A percentile compares a stretch with the other conserved stretches of the same genome.
These are phyloP conservation scores for Puccinia brachypodii DNA, from an alignment of 1,284 basidiomycete species.

Conservation along the genomic window DNA sequence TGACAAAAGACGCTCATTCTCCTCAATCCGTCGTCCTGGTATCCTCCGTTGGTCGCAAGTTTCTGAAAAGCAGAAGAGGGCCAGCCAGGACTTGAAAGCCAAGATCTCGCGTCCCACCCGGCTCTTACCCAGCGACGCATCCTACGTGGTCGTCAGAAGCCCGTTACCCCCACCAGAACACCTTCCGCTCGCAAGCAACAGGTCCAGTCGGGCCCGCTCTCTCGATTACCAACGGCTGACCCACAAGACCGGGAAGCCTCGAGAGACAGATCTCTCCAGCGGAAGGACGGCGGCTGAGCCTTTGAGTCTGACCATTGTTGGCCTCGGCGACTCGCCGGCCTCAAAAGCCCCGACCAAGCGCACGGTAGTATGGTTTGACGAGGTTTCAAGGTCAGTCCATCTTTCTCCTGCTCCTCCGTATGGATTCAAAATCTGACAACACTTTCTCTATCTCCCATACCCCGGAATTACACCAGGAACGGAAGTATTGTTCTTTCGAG, in stretches of 20 bases:
- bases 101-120: conserved; percentile 3
- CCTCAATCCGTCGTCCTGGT: background rate
- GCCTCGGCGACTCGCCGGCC: background rate
- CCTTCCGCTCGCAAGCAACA: background rate
- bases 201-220: background rate
- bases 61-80: background rate
- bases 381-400: background rate
- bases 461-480: background rate
- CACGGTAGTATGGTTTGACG: background rate
- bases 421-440: background rate
- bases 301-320: background rate
- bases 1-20: background rate
- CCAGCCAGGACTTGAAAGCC: background rate
- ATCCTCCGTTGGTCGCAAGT: background rate
- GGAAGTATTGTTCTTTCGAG: background rate
- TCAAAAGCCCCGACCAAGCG: background rate
- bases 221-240: background rate
- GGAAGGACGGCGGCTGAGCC: background rate
- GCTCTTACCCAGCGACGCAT: background rate
- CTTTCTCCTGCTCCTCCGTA: background rate
- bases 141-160: conserved; percentile 1
- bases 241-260: background rate
- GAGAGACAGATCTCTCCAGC: background rate
- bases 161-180: background rate
- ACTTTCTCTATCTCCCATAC: background rate